These are phyloP conservation scores for Pseudozyma flocculosa DNA, from an alignment of 1,284 basidiomycete species.

Conservation along the genomic window DNA sequence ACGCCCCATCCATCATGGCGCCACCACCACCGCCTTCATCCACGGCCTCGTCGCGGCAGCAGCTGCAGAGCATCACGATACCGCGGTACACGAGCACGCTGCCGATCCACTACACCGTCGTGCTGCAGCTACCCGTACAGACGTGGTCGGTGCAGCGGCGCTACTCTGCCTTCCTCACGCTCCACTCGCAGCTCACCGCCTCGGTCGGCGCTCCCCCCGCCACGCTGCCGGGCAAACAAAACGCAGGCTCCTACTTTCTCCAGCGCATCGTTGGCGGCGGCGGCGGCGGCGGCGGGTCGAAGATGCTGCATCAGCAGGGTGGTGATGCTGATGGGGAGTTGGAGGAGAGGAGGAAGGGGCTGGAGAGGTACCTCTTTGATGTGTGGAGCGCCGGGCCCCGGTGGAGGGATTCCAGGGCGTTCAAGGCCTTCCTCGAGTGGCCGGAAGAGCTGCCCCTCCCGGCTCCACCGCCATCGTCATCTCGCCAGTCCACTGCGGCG, in stretches of 20 bases:
- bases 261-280: neutral
- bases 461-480: no score
- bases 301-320: no score
- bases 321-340: slow-evolving; percentile 63
- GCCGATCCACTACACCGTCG: slow-evolving; percentile 66
- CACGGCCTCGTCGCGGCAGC: no score
- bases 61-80: no score
- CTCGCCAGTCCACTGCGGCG: slow-evolving; percentile 23
- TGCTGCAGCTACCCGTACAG: slow-evolving; percentile 69
- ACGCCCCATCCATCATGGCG: no score
- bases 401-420: slow-evolving; percentile 79
- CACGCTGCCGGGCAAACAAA: slow-evolving; percentile 66
- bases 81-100: no score
- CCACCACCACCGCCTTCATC: no score
- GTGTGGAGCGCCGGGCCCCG: slow-evolving; percentile 76
- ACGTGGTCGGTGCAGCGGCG: slow-evolving; percentile 90
- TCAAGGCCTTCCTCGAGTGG: slow-evolving; percentile 81
- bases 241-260: slow-evolving; percentile 40
- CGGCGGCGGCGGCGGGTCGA: no score
- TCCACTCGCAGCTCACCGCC: slow-evolving; percentile 77
- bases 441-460: slow-evolving; percentile 60
- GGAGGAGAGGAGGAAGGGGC: slow-evolving; percentile 71
- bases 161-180: slow-evolving; percentile 87
- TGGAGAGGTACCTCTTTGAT: slow-evolving; percentile 83
- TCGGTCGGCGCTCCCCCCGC: slow-evolving; percentile 60